A percentile compares a stretch with the other conserved stretches of the same genome.
Evolutionary conservation across 1,139 yeast species (phyloP).

Genomic region (Yamadazyma diospyri): DNA sequence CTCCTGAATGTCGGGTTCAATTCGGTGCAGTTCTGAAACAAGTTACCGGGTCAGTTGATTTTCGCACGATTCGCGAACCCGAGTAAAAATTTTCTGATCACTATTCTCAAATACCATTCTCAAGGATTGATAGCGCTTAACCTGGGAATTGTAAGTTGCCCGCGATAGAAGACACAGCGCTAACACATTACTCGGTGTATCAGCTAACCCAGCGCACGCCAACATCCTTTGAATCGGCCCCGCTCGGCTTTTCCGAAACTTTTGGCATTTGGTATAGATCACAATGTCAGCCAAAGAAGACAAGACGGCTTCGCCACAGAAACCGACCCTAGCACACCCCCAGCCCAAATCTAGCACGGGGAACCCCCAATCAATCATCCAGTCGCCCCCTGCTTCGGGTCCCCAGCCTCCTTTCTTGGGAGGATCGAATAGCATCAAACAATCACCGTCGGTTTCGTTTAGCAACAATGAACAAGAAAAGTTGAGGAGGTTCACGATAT

Average conservation of each 20-base stretch:
- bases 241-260: no score
- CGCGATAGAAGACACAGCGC: no score
- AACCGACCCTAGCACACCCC: conserved; percentile 15
- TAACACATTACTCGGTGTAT: no score
- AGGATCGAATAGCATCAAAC: conserved; percentile 10
- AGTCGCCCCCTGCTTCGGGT: background rate
- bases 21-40: background rate
- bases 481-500: conserved; percentile 42
- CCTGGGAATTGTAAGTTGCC: no score
- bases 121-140: no score
- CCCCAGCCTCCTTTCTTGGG: no score
- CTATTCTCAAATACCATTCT: no score
- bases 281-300: background rate
- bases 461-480: conserved; percentile 40
- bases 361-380: conserved; percentile 6
- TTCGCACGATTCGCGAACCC: conserved; percentile 1
- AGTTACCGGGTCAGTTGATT: background rate
- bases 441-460: conserved; percentile 32
- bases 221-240: no score
- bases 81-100: no score
- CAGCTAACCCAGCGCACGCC: no score
- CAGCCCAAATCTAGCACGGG: conserved; percentile 8
- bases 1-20: background rate
- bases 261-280: no score
- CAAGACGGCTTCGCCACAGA: no score